Conservation (phyloP, 352 stramenopile species). For the Phytopythium helicoides region DNA sequence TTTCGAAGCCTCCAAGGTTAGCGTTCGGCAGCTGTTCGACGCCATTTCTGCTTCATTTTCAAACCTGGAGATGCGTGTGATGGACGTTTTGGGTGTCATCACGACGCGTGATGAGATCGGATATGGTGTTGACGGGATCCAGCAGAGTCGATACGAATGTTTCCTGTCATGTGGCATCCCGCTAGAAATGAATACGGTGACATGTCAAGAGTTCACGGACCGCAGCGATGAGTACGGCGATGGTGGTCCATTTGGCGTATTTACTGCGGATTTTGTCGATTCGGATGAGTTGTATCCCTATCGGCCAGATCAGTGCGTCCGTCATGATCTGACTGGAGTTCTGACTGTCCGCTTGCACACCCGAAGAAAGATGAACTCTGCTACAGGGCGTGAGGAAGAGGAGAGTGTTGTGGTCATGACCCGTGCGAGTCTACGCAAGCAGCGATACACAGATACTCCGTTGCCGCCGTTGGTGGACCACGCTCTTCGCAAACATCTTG, state of each 20-base stretch:
- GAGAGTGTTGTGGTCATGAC: constrained; percentile 31
- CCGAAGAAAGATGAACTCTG: constrained; percentile 5
- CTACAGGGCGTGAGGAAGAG: constrained; percentile 3
- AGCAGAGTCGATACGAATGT: constrained; percentile 47
- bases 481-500: constrained; percentile 33
- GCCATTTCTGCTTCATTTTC: constrained; percentile 33
- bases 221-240: constrained; percentile 16
- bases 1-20: constrained; percentile 21
- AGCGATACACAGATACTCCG: constrained; percentile 13
- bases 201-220: constrained; percentile 16
- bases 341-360: constrained; percentile 20
- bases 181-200: constrained; percentile 13
- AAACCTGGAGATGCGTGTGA: constrained; percentile 45
- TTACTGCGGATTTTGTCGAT: constrained; percentile 30
- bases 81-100: constrained; percentile 28
- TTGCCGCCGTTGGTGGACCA: constrained; percentile 23
- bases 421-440: constrained; percentile 22
- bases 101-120: constrained; percentile 40
- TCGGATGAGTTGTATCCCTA: constrained; percentile 42
- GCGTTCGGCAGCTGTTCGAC: constrained; percentile 35
- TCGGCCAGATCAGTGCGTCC: constrained; percentile 16
- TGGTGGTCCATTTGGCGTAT: constrained; percentile 20
- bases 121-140: constrained; percentile 26
- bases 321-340: constrained; percentile 26
- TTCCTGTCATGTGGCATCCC: constrained; percentile 23